These are phyloP conservation scores for Neurospora discreta DNA, from an alignment of 495 filamentous ascomycete genomes.

Conservation along the genomic window DNA sequence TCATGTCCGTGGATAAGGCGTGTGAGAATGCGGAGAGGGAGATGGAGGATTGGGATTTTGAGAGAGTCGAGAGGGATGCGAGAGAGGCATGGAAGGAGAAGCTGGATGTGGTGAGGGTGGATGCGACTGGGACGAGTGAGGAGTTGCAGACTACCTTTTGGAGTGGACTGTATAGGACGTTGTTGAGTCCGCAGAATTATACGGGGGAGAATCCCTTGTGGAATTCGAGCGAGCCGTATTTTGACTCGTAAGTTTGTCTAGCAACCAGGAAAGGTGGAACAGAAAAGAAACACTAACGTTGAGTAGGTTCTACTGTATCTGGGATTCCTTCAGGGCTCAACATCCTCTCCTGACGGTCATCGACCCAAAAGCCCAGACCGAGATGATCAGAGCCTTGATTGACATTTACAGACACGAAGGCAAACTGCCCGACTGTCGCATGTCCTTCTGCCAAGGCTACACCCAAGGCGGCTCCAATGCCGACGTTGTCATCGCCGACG, in stretches of 20 bases:
- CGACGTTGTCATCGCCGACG: slow-evolving; percentile 57
- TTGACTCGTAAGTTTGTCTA: slow-evolving; percentile 45
- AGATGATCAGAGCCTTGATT: slow-evolving; percentile 55
- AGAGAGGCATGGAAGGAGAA: slow-evolving; percentile 50
- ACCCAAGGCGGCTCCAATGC: slow-evolving; percentile 69
- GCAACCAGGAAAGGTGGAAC: slow-evolving; percentile 18
- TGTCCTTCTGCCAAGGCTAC: slow-evolving; percentile 53
- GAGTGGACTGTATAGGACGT: slow-evolving; percentile 54
- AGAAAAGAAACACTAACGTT: neutral
- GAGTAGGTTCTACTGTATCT: slow-evolving; percentile 54
- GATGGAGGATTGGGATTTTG: slow-evolving; percentile 50
- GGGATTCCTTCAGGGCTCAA: slow-evolving; percentile 62
- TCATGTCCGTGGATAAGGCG: slow-evolving; percentile 50
- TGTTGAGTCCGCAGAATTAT: slow-evolving; percentile 62
- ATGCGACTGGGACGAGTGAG: slow-evolving; percentile 40
- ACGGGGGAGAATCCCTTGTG: slow-evolving; percentile 66
- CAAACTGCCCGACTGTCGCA: slow-evolving; percentile 47
- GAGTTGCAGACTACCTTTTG: slow-evolving; percentile 53
- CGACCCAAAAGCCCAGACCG: slow-evolving; percentile 51
- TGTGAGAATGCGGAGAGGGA: slow-evolving; percentile 54
- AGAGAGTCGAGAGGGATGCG: slow-evolving; percentile 38
- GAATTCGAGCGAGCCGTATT: slow-evolving; percentile 63
- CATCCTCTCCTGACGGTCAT: slow-evolving; percentile 58
- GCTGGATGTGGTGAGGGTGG: slow-evolving; percentile 42
- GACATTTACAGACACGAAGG: slow-evolving; percentile 60